Evolutionary conservation across 2,329 filamentous ascomycete genomes (phyloP).

Genomic region (Fusarium kyushuense): DNA sequence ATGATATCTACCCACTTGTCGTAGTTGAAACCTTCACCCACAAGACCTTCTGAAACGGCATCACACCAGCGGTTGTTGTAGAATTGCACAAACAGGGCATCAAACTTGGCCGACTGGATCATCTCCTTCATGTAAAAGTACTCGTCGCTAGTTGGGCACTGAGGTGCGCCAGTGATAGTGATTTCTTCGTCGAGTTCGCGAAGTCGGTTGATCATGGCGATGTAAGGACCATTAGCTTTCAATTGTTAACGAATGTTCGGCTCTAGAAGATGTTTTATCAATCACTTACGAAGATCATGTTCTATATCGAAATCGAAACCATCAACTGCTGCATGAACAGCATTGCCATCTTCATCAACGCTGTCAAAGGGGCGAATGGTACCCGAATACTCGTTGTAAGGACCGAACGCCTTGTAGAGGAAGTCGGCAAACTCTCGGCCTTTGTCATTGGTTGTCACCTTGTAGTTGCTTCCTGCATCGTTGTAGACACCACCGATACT

Average conservation of each 20-base stretch:
- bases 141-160: conserved; percentile 53
- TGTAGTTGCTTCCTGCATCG: conserved; percentile 49
- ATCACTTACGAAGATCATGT: conserved; percentile 48
- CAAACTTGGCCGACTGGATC: conserved; percentile 57
- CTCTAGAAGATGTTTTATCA: background rate
- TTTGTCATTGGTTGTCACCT: conserved; percentile 48
- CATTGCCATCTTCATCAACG: conserved; percentile 36
- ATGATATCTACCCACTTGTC: conserved; percentile 56
- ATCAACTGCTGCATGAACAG: conserved; percentile 50
- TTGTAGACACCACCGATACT: conserved; percentile 55
- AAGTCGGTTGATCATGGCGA: conserved; percentile 55
- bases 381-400: conserved; percentile 48
- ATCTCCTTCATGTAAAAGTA: conserved; percentile 54
- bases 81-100: conserved; percentile 62
- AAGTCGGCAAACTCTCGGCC: conserved; percentile 55
- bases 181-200: conserved; percentile 50
- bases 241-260: background rate
- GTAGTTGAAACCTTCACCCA: conserved; percentile 56
- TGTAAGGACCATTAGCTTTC: conserved; percentile 53
- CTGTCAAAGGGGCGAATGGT: conserved; percentile 57
- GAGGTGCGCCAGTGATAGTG: conserved; percentile 60
- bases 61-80: conserved; percentile 61
- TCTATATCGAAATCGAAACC: conserved; percentile 61
- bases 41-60: conserved; percentile 47
- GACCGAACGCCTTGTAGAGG: conserved; percentile 56